Evolutionary conservation across 2,329 filamentous ascomycete species (phyloP), one percentile per base, ranked within the genome.

Genomic region (Neofusicoccum sp.): DNA sequence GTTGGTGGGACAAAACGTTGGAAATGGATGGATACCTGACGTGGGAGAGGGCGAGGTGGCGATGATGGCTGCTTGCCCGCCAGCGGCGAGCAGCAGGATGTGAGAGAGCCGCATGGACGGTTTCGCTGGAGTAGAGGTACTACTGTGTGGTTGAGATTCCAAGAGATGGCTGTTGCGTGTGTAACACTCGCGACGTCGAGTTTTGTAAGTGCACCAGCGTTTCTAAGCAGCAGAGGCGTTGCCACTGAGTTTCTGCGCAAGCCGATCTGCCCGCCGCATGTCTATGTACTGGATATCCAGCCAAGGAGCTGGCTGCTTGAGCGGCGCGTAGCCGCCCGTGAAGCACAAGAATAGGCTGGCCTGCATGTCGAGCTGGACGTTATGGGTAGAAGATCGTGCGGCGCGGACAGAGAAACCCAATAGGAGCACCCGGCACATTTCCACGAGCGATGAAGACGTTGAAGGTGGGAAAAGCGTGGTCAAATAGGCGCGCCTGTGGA

Each of bases 341-440:
- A 28, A 56, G 31, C 51, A 43, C 28, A 56, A 43, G 48, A 53
- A 53, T 53, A 53, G 51, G 26, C 43, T 38, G n/a, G 6, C 36
- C 28, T 56, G 51, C 51, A 43, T 54, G 7, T 31, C 38, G 33
- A 51, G 34, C 41, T 54, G 49, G 20, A 28, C 26, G 28, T 16
- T 54, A 54, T 28, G 43, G 33, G 51, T n/a, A 56, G 43, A 12
- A 4, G 51, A 43, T 9, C 36, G 16, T 38, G 49, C 49, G 28
- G 28, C 28, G n/a, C 33, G 30, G 45, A 28, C 36, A n/a, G 26
- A 12, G 1, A 14, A 11, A 1, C 9, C 51, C 38, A 56, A 56
- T 56, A 16, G 38, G n/a, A n/a, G 6, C 4, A 7, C 7, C 6
- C 38, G 51, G 51, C 41, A 9, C 9, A 3, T 33, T 33, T 5